Evolutionary conservation across 2,329 filamentous ascomycete genomes (phyloP).

Genomic region (Dactylellina parvicollis): DNA sequence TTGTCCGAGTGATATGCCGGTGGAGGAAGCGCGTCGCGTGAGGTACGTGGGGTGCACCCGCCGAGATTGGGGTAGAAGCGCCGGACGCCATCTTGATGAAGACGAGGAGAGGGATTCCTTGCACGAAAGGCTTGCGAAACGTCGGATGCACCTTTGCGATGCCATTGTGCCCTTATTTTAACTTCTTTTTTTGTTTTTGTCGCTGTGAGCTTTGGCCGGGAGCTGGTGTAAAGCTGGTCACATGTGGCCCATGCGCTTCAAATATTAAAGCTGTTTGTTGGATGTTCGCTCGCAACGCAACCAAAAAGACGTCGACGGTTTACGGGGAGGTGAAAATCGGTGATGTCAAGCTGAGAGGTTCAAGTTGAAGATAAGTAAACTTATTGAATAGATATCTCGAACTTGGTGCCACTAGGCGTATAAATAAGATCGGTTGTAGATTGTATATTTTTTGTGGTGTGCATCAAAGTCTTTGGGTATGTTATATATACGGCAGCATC

Average conservation of each 20-base stretch:
- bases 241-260: not conserved
- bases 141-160: slow-evolving; percentile 42
- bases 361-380: too few species aligned
- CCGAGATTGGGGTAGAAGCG: slow-evolving; percentile 36
- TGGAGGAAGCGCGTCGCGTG: slow-evolving; percentile 27
- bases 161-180: slow-evolving; percentile 30
- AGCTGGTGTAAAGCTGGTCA: not conserved
- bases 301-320: too few species aligned
- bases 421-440: too few species aligned
- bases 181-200: too few species aligned
- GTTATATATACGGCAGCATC: too few species aligned
- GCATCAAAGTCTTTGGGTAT: too few species aligned
- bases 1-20: slow-evolving; percentile 23
- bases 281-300: slow-evolving; percentile 37
- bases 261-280: slow-evolving; percentile 25
- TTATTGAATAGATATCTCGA: too few species aligned
- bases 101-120: slow-evolving; percentile 22
- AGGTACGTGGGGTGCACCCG: slow-evolving; percentile 36
- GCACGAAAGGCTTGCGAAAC: slow-evolving; percentile 35
- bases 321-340: too few species aligned
- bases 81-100: slow-evolving; percentile 39
- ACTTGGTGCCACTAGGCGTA: too few species aligned
- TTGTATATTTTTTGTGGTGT: too few species aligned
- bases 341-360: too few species aligned
- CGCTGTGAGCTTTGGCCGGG: not conserved